phyloP scores from a whole-genome alignment of 805 yeast species.

The Cyberlindnera nakhonratchasimensis region DNA sequence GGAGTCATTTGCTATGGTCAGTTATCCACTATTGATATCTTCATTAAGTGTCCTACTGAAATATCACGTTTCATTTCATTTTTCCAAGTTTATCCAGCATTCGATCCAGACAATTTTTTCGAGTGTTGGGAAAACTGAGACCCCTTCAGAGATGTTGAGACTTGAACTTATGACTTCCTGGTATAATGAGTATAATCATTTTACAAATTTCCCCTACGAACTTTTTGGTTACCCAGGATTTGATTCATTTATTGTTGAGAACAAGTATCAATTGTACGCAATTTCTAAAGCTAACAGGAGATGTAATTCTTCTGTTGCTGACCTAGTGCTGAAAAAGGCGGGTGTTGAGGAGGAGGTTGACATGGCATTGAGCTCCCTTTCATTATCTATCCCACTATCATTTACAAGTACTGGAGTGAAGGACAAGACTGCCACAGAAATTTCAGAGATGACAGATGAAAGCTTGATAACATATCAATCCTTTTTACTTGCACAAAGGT shows the following conservation, averaged over 20 bases:
- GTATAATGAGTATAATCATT: slow-evolving; percentile 4
- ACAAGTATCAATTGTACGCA: slow-evolving; percentile 39
- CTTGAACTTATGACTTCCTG: slow-evolving; percentile 19
- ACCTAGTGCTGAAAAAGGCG: neutral
- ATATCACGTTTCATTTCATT: slow-evolving; percentile 17
- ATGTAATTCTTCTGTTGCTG: neutral
- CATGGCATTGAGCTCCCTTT: slow-evolving; percentile 33
- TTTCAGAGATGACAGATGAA: slow-evolving; percentile 18
- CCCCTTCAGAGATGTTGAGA: slow-evolving; percentile 2
- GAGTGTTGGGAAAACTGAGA: neutral
- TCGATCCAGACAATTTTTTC: slow-evolving; percentile 1
- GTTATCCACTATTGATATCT: slow-evolving; percentile 24
- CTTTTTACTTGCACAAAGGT: slow-evolving; percentile 34
- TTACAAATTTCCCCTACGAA: slow-evolving; percentile 12
- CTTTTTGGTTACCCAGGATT: slow-evolving; percentile 11
- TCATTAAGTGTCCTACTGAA: slow-evolving; percentile 7
- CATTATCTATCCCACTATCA: slow-evolving; percentile 42
- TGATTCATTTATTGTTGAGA: slow-evolving; percentile 17
- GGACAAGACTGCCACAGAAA: slow-evolving; percentile 30
- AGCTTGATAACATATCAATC: slow-evolving; percentile 23
- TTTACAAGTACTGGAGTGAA: slow-evolving; percentile 39
- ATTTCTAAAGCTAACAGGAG: slow-evolving; percentile 29
- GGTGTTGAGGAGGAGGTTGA: slow-evolving; percentile 13
- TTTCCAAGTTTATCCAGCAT: slow-evolving; percentile 20
- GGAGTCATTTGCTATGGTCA: slow-evolving; percentile 5